Base-by-base conservation (phyloP, 495 filamentous ascomycete species). In the Aspergillus cavernicola region DNA sequence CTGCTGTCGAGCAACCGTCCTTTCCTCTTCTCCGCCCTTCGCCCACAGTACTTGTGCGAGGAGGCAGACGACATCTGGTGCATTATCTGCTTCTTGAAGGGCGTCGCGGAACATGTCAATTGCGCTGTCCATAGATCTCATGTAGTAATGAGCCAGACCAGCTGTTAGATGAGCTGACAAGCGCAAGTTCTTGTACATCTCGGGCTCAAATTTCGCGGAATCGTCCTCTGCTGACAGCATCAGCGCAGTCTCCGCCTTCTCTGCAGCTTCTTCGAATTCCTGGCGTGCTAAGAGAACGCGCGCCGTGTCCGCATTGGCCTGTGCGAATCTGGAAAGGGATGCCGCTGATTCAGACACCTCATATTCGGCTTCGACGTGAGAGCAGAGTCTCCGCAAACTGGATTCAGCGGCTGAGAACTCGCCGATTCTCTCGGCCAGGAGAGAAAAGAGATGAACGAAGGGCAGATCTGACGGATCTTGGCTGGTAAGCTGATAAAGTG, bases 11-110 rank as follows among this genome's bases (percentile, higher is more conserved):
- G 92, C 90, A 50, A 89, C 81, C 36, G 78, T 79, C 35, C 84
- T 78, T 42, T 91, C 87, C 11, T 87, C 82, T 7, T 86, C 82
- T 1, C 83, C 84, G 20, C 89, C 92, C 62, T 87, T 92, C 3
- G 89, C 90, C 91, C 92, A 98, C 6, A 97, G 78, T 3, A 97
- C 85, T 63, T 97, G 88, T 2, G 91, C 86, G 8, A 97, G 77
- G 13, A 96, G 77, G 62, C 91, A 96, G 13, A 92, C 84, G 4
- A 92, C 86, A 66, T 98, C 89, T 2, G 92, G 88, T 48, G 89
- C 82, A 36, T 81, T 80, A 36, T 81, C 66, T 4, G 87, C 88
- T 69, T 96, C 92, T 39, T 84, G 78, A 7, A 98, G 76, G 4
- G 92, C 92, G 11, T 82, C 73, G 49, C 88, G 83, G 72, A 97